Conservation (phyloP, 805 yeast genomes). For the Nakazawaea holstii region DNA sequence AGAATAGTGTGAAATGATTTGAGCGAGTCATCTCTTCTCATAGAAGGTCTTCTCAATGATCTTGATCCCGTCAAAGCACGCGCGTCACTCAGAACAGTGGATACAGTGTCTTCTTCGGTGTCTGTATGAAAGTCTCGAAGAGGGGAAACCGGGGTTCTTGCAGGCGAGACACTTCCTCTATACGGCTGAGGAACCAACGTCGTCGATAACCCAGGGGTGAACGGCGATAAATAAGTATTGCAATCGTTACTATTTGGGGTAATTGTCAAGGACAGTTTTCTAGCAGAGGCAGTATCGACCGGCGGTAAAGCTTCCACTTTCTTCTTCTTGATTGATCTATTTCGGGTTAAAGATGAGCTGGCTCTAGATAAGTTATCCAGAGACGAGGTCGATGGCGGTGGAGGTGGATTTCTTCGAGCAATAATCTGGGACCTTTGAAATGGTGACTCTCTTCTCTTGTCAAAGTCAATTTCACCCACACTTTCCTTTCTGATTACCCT, state of each 20-base stretch:
- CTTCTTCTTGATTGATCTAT: neutral
- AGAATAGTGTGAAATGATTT: conserved; percentile 15
- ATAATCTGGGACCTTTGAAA: conserved; percentile 51
- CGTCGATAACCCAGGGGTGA: conserved; percentile 37
- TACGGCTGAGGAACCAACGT: conserved; percentile 38
- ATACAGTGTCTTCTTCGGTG: neutral
- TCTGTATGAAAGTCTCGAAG: neutral
- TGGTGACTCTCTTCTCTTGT: conserved; percentile 73
- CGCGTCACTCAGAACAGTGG: neutral
- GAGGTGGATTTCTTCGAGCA: conserved; percentile 69
- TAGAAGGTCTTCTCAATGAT: neutral
- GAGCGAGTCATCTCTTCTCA: conserved; percentile 10
- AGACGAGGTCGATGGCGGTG: conserved; percentile 44
- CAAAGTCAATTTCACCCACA: conserved; percentile 70
- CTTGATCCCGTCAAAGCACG: neutral
- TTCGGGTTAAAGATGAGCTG: conserved; percentile 1
- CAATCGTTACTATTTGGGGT: conserved; percentile 7
- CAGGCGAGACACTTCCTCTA: conserved; percentile 21
- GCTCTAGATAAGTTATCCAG: neutral
- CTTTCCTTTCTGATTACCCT: conserved; percentile 62
- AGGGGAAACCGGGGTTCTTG: conserved; percentile 25
- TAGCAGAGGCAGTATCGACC: conserved; percentile 1
- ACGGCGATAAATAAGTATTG: conserved; percentile 25
- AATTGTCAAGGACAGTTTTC: conserved; percentile 6
- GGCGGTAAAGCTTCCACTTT: neutral